phyloP scores from a whole-genome alignment of 163 green algal genomes.

The Prototheca stagnorum region DNA sequence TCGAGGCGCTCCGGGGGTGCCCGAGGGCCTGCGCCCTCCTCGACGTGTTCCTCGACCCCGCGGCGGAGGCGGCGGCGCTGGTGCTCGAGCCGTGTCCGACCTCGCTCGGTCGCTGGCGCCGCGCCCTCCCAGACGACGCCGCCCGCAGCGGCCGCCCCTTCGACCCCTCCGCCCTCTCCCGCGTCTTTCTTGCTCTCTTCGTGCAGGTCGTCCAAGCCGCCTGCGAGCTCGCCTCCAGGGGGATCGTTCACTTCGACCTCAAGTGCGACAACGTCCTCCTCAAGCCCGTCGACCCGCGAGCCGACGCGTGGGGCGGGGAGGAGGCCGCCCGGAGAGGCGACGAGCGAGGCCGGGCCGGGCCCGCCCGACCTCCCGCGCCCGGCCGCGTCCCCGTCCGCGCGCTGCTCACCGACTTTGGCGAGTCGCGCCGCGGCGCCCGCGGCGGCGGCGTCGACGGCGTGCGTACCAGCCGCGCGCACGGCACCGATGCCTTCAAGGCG shows the following conservation, averaged over 20 bases:
- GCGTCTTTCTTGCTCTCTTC: slow-evolving; percentile 14
- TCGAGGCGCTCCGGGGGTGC: slow-evolving; percentile 14
- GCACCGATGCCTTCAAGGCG: slow-evolving; percentile 45
- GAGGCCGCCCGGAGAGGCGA: neutral
- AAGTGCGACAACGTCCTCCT: slow-evolving; percentile 52
- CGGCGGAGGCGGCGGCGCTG: slow-evolving; percentile 9
- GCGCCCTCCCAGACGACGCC: too few species aligned
- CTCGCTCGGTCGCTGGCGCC: too few species aligned
- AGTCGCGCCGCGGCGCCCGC: neutral
- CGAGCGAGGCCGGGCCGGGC: neutral
- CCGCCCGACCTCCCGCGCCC: neutral
- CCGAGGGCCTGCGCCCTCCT: slow-evolving; percentile 6
- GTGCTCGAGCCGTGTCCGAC: slow-evolving; percentile 24
- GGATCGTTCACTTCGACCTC: slow-evolving; percentile 46
- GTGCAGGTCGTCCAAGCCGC: slow-evolving; percentile 8
- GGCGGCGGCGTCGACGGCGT: slow-evolving; percentile 2
- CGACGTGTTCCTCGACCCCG: slow-evolving; percentile 12
- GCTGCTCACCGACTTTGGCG: neutral
- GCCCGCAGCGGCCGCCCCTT: too few species aligned
- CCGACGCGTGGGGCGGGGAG: neutral
- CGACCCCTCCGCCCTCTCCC: slow-evolving; percentile 21
- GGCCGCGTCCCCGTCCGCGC: neutral
- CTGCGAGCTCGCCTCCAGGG: slow-evolving; percentile 7
- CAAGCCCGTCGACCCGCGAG: slow-evolving; percentile 3
- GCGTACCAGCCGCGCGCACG: slow-evolving; percentile 25